Evolutionary conservation across 371 early-diverging fungal species (phyloP).

Genomic region (Syncephalis plumigaleata): DNA sequence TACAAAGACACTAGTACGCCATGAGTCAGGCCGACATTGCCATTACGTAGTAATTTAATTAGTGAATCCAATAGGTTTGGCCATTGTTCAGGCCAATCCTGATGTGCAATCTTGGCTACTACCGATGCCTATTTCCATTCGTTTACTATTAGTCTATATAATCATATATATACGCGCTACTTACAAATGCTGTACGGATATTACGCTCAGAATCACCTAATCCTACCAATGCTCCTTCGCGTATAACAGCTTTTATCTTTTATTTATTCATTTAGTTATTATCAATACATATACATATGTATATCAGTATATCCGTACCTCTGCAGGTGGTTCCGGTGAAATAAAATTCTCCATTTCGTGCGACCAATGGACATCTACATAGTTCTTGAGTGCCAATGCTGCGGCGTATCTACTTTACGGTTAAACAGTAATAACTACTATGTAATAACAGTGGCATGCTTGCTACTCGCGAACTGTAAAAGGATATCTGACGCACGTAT

Average conservation of each 20-base stretch:
- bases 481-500: too few relatives aligned
- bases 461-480: too few relatives aligned
- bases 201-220: constrained; percentile 31
- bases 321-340: constrained; percentile 31
- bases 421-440: too few relatives aligned
- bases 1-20: constrained; percentile 44
- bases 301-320: constrained; percentile 14
- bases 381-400: constrained; percentile 58
- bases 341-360: constrained; percentile 29
- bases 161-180: background rate
- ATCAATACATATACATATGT: too few relatives aligned
- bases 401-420: constrained; percentile 17
- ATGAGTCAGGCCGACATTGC: constrained; percentile 52
- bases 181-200: constrained; percentile 38
- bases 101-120: constrained; percentile 72
- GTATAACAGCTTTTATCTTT: constrained; percentile 12
- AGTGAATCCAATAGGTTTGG: constrained; percentile 71
- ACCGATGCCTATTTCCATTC: constrained; percentile 43
- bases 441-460: too few relatives aligned
- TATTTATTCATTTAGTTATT: too few relatives aligned
- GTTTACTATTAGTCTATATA: background rate
- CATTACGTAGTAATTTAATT: constrained; percentile 43
- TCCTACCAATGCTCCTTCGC: constrained; percentile 28
- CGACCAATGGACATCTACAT: constrained; percentile 66
- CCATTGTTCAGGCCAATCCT: constrained; percentile 93